Conservation (phyloP, 768 basidiomycete genomes). For the Macrolepiota albuminosa region DNA sequence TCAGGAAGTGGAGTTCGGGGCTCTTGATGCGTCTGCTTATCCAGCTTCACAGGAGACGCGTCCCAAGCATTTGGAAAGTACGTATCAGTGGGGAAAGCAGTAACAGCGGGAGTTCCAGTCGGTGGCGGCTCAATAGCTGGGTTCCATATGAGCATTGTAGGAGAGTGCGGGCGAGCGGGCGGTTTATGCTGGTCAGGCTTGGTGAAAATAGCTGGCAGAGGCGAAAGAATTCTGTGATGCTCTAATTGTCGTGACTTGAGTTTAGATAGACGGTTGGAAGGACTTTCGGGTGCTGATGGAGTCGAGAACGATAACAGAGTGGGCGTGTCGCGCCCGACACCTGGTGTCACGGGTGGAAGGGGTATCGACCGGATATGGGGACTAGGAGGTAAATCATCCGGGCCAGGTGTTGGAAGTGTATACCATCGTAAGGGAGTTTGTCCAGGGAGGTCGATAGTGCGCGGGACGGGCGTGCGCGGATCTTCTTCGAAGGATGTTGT, state of each 20-base stretch:
- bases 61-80: conserved; percentile 92
- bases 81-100: conserved; percentile 65
- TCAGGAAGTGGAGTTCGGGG: conserved; percentile 30
- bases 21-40: conserved; percentile 30
- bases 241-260: conserved; percentile 13
- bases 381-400: conserved; percentile 57
- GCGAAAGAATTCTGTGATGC: conserved; percentile 15
- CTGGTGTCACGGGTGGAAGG: conserved; percentile 42
- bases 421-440: conserved; percentile 37
- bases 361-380: conserved; percentile 47
- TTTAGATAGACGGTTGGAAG: conserved; percentile 6
- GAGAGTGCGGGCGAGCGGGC: conserved; percentile 48
- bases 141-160: conserved; percentile 74
- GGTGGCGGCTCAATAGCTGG: conserved; percentile 79
- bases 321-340: conserved; percentile 17
- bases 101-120: conserved; percentile 44
- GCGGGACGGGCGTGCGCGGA: conserved; percentile 35
- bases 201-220: conserved; percentile 18
- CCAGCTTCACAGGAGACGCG: conserved; percentile 37
- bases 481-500: conserved; percentile 20
- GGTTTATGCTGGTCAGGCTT: conserved; percentile 15
- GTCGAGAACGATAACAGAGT: conserved; percentile 12
- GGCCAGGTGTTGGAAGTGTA: conserved; percentile 57
- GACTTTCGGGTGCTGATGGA: conserved; percentile 9
- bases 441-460: conserved; percentile 24